Conservation (phyloP, 441 rosid species). For the Mallotus repandus region DNA sequence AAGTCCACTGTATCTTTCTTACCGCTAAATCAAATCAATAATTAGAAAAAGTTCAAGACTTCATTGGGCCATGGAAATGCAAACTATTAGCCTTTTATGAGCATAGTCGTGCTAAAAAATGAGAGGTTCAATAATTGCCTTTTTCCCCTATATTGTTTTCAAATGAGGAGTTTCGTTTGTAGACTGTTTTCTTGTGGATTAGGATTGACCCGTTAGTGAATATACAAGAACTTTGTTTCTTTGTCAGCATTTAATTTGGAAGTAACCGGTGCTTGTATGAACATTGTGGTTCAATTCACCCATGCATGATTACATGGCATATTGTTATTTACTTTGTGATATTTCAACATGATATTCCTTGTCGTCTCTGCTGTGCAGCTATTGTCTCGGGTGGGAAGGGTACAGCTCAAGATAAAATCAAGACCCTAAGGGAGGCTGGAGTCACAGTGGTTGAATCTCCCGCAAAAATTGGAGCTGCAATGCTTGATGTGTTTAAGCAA, state of each 20-base stretch:
- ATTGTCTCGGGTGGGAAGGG: slow-evolving; percentile 98
- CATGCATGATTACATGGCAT: background rate
- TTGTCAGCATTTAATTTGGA: background rate
- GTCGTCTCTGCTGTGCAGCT: slow-evolving; percentile 42
- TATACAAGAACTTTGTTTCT: background rate
- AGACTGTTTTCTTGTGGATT: background rate
- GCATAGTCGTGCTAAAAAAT: background rate
- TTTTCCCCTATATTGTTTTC: background rate
- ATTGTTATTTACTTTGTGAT: background rate
- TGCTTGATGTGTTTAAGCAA: slow-evolving; percentile 74
- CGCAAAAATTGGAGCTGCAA: slow-evolving; percentile 81
- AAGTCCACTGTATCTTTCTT: background rate
- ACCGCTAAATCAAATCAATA: background rate
- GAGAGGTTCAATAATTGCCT: background rate
- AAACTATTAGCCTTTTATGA: background rate
- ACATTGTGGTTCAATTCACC: background rate
- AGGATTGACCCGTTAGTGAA: background rate
- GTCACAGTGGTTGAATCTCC: slow-evolving; percentile 96
- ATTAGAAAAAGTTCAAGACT: background rate
- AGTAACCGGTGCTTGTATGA: background rate
- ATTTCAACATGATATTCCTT: background rate
- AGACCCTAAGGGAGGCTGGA: slow-evolving; percentile 81
- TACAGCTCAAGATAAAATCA: slow-evolving; percentile 89
- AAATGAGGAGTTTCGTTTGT: background rate
- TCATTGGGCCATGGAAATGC: background rate